Conservation (phyloP, 148 eudicot species). For the Silene latifolia region DNA sequence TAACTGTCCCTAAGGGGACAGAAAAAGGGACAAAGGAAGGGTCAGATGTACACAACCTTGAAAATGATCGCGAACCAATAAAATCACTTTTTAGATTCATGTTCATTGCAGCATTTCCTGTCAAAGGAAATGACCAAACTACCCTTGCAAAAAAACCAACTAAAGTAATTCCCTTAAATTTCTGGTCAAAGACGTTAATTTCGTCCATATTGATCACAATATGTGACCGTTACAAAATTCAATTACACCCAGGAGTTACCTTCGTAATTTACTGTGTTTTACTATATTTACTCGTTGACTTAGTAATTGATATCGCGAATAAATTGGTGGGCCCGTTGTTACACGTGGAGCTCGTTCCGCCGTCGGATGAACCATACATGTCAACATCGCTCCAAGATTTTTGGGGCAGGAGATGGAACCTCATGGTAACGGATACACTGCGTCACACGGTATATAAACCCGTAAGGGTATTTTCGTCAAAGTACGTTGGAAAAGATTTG, state of each 20-base stretch:
- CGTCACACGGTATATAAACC: constrained; percentile 41
- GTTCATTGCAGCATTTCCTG: constrained; percentile 16
- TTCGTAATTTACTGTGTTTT: constrained; percentile 30
- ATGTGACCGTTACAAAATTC: constrained; percentile 14
- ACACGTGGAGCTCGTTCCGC: constrained; percentile 42
- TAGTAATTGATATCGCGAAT: constrained; percentile 26
- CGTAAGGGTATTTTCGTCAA: constrained; percentile 16
- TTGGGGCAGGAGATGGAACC: constrained; percentile 62
- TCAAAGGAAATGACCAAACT: constrained; percentile 19
- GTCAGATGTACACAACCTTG: constrained; percentile 8
- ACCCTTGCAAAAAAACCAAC: background rate
- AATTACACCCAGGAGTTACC: constrained; percentile 17
- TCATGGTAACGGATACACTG: constrained; percentile 35
- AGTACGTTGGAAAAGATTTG: constrained; percentile 14
- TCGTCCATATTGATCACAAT: constrained; percentile 19
- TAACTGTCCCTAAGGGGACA: background rate
- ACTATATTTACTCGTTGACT: constrained; percentile 40
- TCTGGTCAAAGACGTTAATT: constrained; percentile 20
- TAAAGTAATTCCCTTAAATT: constrained; percentile 23
- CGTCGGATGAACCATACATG: constrained; percentile 55
- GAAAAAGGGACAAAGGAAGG: background rate
- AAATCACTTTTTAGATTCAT: constrained; percentile 25
- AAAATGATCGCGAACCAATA: background rate
- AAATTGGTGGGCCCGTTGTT: constrained; percentile 18
- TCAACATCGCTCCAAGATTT: constrained; percentile 50